A percentile compares a stretch with the other conserved stretches of the same genome.
Evolutionary conservation across 2,329 filamentous ascomycete species (phyloP).

Genomic region (Triangularia setosa): DNA sequence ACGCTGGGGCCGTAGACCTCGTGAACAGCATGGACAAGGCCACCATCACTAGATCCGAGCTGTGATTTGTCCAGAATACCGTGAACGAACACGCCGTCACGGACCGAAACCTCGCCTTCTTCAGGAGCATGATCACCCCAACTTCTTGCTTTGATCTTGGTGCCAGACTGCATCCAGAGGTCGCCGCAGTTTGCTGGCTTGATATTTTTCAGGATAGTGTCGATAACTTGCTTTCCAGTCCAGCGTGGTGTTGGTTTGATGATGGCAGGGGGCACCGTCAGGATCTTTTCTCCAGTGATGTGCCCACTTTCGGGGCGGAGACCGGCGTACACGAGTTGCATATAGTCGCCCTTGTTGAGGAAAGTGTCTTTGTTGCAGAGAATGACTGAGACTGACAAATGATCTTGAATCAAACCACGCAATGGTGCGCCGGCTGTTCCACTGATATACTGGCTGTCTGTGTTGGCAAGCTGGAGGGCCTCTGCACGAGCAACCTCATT

Average conservation of each 20-base stretch:
- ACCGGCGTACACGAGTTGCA: constrained; percentile 88
- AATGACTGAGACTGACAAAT: constrained; percentile 89
- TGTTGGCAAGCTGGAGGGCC: constrained; percentile 89
- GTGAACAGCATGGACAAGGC: constrained; percentile 86
- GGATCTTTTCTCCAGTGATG: constrained; percentile 75
- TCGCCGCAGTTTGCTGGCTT: constrained; percentile 71
- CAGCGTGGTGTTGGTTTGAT: constrained; percentile 77
- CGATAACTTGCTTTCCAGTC: constrained; percentile 96
- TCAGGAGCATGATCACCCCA: constrained; percentile 63
- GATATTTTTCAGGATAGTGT: constrained; percentile 89
- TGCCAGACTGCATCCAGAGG: constrained; percentile 74
- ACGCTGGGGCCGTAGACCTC: constrained; percentile 86
- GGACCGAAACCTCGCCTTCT: constrained; percentile 79
- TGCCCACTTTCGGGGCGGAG: constrained; percentile 87
- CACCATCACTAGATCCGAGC: constrained; percentile 80
- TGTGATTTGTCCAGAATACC: constrained; percentile 96
- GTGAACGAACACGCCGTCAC: constrained; percentile 80
- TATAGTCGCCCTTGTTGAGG: constrained; percentile 82
- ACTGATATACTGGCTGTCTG: constrained; percentile 94
- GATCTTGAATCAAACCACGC: constrained; percentile 95
- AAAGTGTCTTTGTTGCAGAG: constrained; percentile 90
- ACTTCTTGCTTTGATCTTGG: constrained; percentile 70
- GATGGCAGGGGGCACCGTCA: constrained; percentile 75
- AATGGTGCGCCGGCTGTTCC: constrained; percentile 90
- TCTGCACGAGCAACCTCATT: constrained; percentile 93